These are phyloP conservation scores for Cystobasidium slooffiae DNA, from an alignment of 1,284 basidiomycete genomes.

Conservation along the genomic window DNA sequence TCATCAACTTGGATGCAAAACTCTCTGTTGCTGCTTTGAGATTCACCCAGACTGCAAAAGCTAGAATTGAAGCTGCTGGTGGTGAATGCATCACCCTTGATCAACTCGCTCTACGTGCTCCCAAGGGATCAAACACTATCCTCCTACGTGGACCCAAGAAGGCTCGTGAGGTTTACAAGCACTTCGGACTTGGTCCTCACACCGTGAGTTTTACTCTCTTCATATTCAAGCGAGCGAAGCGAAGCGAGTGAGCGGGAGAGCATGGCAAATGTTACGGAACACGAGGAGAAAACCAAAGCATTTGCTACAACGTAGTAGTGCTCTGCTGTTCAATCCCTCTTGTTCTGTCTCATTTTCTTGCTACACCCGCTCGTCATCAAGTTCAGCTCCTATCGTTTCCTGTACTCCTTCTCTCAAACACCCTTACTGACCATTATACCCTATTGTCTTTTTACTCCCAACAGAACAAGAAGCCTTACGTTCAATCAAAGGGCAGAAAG, in stretches of 20 bases:
- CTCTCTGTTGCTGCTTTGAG: constrained; percentile 91
- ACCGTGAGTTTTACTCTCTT: constrained; percentile 58
- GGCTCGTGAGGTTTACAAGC: constrained; percentile 89
- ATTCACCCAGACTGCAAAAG: constrained; percentile 90
- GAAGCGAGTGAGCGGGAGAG: background rate
- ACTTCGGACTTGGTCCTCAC: constrained; percentile 93
- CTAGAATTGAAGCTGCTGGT: constrained; percentile 92
- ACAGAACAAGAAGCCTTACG: constrained; percentile 85
- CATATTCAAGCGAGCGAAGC: background rate
- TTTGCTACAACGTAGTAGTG: no score
- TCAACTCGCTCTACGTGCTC: constrained; percentile 91
- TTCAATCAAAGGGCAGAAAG: constrained; percentile 93
- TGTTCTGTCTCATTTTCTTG: no score
- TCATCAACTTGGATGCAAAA: constrained; percentile 79
- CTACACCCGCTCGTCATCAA: no score
- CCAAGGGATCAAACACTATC: constrained; percentile 94
- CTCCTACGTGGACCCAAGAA: constrained; percentile 90
- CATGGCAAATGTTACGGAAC: background rate
- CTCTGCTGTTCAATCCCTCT: no score
- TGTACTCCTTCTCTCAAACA: no score
- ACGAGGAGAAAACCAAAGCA: background rate
- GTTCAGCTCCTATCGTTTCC: no score
- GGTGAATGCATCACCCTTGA: constrained; percentile 95
- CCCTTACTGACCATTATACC: constrained; percentile 2
- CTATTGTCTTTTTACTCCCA: background rate